Evolutionary conservation across 23 red algal genomes (phyloP).

Genomic region (Gracilariopsis chorda): DNA sequence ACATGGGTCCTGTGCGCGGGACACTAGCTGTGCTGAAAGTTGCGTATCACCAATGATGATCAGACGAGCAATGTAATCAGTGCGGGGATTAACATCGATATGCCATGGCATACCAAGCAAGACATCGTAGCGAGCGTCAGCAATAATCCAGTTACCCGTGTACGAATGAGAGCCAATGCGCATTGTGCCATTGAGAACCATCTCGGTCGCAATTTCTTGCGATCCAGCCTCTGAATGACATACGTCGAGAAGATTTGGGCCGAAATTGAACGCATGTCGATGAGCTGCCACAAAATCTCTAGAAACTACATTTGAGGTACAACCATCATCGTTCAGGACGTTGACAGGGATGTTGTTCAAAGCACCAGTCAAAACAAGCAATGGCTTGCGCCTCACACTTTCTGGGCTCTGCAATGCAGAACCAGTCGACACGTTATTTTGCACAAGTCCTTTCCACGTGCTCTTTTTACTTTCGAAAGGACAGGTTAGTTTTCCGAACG

Average conservation of each 20-base stretch:
- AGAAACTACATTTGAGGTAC: too few species aligned
- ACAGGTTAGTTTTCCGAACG: neutral
- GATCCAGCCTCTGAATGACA: neutral
- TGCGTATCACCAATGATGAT: neutral
- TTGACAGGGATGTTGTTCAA: neutral
- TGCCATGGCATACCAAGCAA: neutral
- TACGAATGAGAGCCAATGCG: too few species aligned
- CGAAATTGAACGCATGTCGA: too few species aligned
- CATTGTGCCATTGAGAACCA: too few species aligned
- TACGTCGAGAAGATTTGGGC: neutral
- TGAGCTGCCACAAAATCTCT: too few species aligned
- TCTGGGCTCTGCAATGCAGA: too few species aligned
- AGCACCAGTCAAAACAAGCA: neutral
- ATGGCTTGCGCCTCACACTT: too few species aligned
- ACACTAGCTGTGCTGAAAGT: too few species aligned
- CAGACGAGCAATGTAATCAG: neutral
- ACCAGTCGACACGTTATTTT: too few species aligned
- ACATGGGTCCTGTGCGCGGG: neutral
- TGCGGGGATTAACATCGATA: neutral
- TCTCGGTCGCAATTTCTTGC: neutral
- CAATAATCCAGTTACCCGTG: neutral
- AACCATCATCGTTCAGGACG: too few species aligned
- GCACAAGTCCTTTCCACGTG: neutral
- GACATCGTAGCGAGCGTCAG: neutral
- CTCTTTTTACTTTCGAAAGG: neutral